Evolutionary conservation across 306 rosid genomes (phyloP), one percentile per base, ranked within the genome.

Genomic region (Sicyos baderoa): DNA sequence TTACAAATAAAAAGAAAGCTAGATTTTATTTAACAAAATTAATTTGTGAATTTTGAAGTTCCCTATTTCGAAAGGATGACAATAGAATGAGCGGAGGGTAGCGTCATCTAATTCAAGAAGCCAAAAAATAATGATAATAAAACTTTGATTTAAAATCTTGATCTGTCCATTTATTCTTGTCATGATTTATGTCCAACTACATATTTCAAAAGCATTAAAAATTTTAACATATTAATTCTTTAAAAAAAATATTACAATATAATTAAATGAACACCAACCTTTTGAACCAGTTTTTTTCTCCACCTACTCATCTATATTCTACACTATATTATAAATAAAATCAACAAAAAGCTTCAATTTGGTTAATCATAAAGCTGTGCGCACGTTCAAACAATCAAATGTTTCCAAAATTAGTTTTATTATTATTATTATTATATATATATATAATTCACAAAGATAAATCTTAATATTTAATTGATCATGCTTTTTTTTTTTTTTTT

Each of bases 381-480:
- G 18, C 63, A 57, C 61, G 61, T 55, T 55, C 14, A 22, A 21
- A 55, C 58, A 12, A 18, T 18, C 57, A 53, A 56, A 56, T 56
- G 9, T 23, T 58, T 15, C 22, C 5, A 59, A 29, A 27, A 29
- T 25, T 1, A 3, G 1, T 25, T 25, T 25, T 25, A 1, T 25
- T 1, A 25, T 25, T 25, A 1, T 25, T 25, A 1, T 25, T 25
- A 1, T 25, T 25, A 53, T n/a, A n/a, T 17, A 17, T 3, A n/a
- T n/a, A 56, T 56, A 11, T 0, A 5, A 10, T 54, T 21, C 15
- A 54, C 10, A 9, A 14, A 56, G 29, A 25, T 11, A 53, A 23
- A 32, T 32, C 37, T 32, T 4, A 14, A 50, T 50, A 4, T 50
- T 50, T 50, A 50, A 32, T 32, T 32, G 29, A 25, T 25, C 29